A percentile compares a stretch with the other conserved stretches of the same genome.
These are phyloP conservation scores for Pseudogymnoascus sp. DNA, from an alignment of 2,329 filamentous ascomycete genomes.

Conservation along the genomic window DNA sequence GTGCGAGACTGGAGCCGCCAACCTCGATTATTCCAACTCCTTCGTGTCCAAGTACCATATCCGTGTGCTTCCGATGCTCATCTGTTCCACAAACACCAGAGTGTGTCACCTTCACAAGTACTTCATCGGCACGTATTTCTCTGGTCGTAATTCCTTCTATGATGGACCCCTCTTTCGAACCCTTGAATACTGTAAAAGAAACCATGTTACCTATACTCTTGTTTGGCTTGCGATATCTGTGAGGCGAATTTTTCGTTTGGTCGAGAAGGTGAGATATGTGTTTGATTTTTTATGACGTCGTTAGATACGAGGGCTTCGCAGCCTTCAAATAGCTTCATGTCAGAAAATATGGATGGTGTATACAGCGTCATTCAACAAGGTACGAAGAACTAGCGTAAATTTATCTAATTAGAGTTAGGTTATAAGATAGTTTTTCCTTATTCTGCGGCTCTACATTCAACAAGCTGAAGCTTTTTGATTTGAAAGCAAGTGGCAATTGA, in stretches of 20 bases:
- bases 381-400: background rate
- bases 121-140: slow-evolving; percentile 44
- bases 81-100: slow-evolving; percentile 62
- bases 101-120: slow-evolving; percentile 56
- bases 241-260: background rate
- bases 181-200: slow-evolving; percentile 57
- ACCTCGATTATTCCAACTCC: slow-evolving; percentile 40
- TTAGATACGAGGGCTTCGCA: background rate
- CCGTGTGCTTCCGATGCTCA: slow-evolving; percentile 31
- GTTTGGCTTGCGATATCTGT: background rate
- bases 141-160: slow-evolving; percentile 40
- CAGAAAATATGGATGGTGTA: background rate
- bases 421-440: background rate
- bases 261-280: background rate
- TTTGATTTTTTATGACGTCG: background rate
- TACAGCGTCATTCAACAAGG: background rate
- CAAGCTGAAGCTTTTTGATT: background rate
- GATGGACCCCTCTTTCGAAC: slow-evolving; percentile 50
- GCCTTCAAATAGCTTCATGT: background rate
- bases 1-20: background rate
- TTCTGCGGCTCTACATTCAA: background rate
- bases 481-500: background rate
- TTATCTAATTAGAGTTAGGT: background rate
- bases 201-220: slow-evolving; percentile 5
- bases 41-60: slow-evolving; percentile 43